A percentile compares a stretch with the other conserved stretches of the same genome.
These are phyloP conservation scores for Piloderma croceum DNA, from an alignment of 768 basidiomycete genomes.

Conservation along the genomic window DNA sequence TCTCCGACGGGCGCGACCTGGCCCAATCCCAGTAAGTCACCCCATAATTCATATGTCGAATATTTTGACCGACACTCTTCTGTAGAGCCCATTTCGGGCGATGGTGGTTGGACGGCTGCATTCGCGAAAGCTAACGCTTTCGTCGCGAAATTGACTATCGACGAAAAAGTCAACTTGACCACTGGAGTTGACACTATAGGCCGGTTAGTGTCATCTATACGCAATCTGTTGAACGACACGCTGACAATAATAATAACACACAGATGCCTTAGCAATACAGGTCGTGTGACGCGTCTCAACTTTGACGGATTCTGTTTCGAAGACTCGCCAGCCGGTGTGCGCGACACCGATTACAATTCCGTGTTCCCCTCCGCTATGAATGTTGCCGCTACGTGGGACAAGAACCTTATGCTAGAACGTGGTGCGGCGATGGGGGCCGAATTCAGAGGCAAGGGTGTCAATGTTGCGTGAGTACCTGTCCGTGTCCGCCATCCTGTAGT, in stretches of 20 bases:
- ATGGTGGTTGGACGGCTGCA: background rate
- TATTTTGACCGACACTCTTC: no score
- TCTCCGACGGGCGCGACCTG: no score
- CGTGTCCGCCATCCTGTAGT: constrained; percentile 43
- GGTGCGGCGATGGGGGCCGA: constrained; percentile 63
- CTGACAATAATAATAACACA: no score
- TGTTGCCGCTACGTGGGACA: constrained; percentile 46
- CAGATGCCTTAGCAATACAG: constrained; percentile 19
- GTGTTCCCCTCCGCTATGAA: constrained; percentile 58
- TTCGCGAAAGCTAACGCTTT: background rate
- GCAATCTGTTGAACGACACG: no score
- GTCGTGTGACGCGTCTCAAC: constrained; percentile 12
- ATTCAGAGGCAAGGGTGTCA: constrained; percentile 61
- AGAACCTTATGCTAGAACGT: constrained; percentile 56
- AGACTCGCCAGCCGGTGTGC: constrained; percentile 31
- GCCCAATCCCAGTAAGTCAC: no score
- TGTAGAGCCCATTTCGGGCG: background rate
- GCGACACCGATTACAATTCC: constrained; percentile 34
- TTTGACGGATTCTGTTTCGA: constrained; percentile 19
- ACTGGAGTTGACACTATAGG: constrained; percentile 14
- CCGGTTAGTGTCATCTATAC: no score
- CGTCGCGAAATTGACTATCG: constrained; percentile 4
- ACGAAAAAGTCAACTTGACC: constrained; percentile 22
- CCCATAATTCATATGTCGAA: no score
- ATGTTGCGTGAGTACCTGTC: constrained; percentile 32